Evolutionary conservation across 176 grass and related monocot genomes (phyloP).

Genomic region (Thinopyrum elongatum): DNA sequence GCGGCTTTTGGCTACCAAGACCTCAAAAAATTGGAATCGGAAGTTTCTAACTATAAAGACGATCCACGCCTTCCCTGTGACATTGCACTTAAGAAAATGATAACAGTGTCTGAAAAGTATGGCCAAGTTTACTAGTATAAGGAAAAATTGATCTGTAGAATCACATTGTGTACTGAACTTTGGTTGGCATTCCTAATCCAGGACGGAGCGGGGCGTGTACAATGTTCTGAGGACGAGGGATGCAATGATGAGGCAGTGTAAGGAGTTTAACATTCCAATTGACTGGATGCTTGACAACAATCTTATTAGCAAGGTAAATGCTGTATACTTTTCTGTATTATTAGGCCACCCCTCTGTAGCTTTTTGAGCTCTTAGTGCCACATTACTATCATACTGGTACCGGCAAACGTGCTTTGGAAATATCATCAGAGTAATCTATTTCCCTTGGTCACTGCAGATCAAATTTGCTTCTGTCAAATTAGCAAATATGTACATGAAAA

Average conservation of each 20-base stretch:
- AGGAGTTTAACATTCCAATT: slow-evolving; percentile 88
- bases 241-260: slow-evolving; percentile 73
- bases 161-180: slow-evolving; percentile 8
- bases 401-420: neutral
- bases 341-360: neutral
- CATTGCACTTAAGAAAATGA: slow-evolving; percentile 91
- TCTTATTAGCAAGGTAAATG: slow-evolving; percentile 84
- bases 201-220: slow-evolving; percentile 82
- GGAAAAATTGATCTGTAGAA: neutral
- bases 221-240: slow-evolving; percentile 87
- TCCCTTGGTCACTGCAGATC: slow-evolving; percentile 53
- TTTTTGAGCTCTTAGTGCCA: slow-evolving; percentile 1
- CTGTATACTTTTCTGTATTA: neutral
- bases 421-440: neutral
- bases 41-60: slow-evolving; percentile 91
- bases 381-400: neutral
- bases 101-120: slow-evolving; percentile 90
- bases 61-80: slow-evolving; percentile 80
- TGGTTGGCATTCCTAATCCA: slow-evolving; percentile 40
- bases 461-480: slow-evolving; percentile 96
- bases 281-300: slow-evolving; percentile 96
- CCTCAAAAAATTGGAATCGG: slow-evolving; percentile 84
- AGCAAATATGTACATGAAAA: slow-evolving; percentile 96
- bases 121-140: neutral
- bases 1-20: slow-evolving; percentile 97